A percentile compares a stretch with the other conserved stretches of the same genome.
These are phyloP conservation scores for Crepidotus variabilis DNA, from an alignment of 768 basidiomycete species.

Conservation along the genomic window DNA sequence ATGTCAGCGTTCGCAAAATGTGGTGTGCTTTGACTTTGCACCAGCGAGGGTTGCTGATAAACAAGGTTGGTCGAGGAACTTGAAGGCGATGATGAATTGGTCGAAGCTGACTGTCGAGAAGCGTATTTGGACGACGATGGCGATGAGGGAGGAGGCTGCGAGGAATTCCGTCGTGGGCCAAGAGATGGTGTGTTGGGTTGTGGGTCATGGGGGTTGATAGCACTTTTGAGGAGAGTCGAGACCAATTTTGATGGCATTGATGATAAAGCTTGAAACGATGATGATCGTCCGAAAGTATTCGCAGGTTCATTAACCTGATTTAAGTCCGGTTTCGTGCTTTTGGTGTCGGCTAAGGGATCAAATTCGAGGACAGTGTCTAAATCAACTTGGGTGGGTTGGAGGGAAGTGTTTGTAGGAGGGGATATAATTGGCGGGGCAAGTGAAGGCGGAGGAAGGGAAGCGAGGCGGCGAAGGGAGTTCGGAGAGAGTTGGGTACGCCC, in stretches of 20 bases:
- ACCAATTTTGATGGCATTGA: conserved; percentile 49
- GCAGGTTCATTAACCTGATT: background rate
- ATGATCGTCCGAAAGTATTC: background rate
- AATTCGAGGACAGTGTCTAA: background rate
- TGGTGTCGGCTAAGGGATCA: background rate
- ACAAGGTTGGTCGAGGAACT: background rate
- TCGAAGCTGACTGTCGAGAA: background rate
- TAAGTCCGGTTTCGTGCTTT: background rate
- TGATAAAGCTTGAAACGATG: conserved; percentile 28
- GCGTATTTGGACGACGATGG: background rate
- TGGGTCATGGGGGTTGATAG: background rate
- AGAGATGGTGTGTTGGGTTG: conserved; percentile 1
- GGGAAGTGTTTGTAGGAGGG: background rate
- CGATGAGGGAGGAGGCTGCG: conserved; percentile 9
- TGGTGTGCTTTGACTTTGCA: conserved; percentile 21
- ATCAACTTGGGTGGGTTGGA: background rate
- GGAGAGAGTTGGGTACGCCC: conserved; percentile 9
- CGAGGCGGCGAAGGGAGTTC: conserved; percentile 26
- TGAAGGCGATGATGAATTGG: background rate
- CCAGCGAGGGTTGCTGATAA: background rate
- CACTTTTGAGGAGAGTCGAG: conserved; percentile 32
- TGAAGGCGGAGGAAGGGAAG: conserved; percentile 27
- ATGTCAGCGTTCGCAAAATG: conserved; percentile 8
- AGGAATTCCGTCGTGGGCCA: conserved; percentile 5
- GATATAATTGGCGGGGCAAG: conserved; percentile 33